These are phyloP conservation scores for Tricholoma matsutake DNA, from an alignment of 768 basidiomycete genomes.

Conservation along the genomic window DNA sequence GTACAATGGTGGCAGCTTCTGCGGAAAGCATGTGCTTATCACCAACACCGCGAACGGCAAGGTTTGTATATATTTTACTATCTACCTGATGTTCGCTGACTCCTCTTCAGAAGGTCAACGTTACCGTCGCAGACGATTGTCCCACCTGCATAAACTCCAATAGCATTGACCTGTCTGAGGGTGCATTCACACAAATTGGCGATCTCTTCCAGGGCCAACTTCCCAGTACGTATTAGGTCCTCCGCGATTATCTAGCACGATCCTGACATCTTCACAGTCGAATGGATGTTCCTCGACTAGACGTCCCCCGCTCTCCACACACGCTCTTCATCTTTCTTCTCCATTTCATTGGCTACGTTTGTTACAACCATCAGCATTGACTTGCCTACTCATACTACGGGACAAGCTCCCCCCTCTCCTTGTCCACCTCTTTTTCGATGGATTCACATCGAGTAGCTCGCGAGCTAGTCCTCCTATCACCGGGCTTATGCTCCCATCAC, in stretches of 20 bases:
- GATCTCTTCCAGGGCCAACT: constrained; percentile 48
- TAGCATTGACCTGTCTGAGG: constrained; percentile 73
- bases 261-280: constrained; percentile 26
- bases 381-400: background rate
- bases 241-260: background rate
- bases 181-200: constrained; percentile 62
- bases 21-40: constrained; percentile 49
- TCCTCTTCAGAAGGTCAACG: constrained; percentile 43
- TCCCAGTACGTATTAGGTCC: constrained; percentile 41
- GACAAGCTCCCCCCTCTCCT: constrained; percentile 8
- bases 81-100: constrained; percentile 3
- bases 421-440: background rate
- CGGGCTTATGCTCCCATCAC: constrained; percentile 1
- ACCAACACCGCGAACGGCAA: background rate
- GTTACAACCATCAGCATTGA: constrained; percentile 2
- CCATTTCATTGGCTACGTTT: background rate
- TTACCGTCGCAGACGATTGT: constrained; percentile 76
- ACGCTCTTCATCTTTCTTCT: constrained; percentile 35
- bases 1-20: constrained; percentile 55
- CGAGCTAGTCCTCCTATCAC: constrained; percentile 16
- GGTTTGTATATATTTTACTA: background rate
- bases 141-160: constrained; percentile 66
- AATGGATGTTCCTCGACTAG: constrained; percentile 32
- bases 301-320: constrained; percentile 25
- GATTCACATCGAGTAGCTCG: constrained; percentile 13